A percentile compares a stretch with the other conserved stretches of the same genome.
phyloP scores from a whole-genome alignment of 2,329 filamentous ascomycete species.

The Biscogniauxia marginata region DNA sequence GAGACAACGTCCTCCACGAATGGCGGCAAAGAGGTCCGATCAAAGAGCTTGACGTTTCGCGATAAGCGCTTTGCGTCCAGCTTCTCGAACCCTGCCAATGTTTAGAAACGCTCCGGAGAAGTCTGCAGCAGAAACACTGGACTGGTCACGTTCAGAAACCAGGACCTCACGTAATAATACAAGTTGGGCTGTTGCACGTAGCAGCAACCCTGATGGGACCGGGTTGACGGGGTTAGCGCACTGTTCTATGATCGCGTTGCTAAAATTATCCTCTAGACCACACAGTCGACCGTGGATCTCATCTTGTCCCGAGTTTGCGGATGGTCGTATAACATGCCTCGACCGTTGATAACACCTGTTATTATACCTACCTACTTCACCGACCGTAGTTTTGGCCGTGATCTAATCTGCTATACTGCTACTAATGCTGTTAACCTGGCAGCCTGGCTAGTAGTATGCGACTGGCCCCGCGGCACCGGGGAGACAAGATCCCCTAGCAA shows the following conservation, averaged over 20 bases:
- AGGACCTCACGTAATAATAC: constrained; percentile 3
- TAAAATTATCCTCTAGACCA: constrained; percentile 1
- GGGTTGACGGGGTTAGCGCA: background rate
- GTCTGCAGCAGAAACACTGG: constrained; percentile 18
- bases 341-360: background rate
- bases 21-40: constrained; percentile 24
- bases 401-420: background rate
- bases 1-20: constrained; percentile 22
- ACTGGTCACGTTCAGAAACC: constrained; percentile 12
- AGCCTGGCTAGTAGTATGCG: background rate
- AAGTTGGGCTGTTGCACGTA: constrained; percentile 8
- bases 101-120: constrained; percentile 12
- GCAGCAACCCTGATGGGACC: background rate
- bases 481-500: background rate
- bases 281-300: background rate
- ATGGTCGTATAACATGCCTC: background rate
- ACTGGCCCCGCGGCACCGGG: background rate
- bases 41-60: constrained; percentile 18
- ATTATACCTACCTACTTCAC: background rate
- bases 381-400: background rate
- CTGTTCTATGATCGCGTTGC: background rate
- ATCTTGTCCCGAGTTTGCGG: background rate
- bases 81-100: constrained; percentile 9
- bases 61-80: constrained; percentile 29
- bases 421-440: background rate